Evolutionary conservation across 768 basidiomycete species (phyloP), one percentile per base, ranked within the genome.

Genomic region (Clitopilus hobsonii): DNA sequence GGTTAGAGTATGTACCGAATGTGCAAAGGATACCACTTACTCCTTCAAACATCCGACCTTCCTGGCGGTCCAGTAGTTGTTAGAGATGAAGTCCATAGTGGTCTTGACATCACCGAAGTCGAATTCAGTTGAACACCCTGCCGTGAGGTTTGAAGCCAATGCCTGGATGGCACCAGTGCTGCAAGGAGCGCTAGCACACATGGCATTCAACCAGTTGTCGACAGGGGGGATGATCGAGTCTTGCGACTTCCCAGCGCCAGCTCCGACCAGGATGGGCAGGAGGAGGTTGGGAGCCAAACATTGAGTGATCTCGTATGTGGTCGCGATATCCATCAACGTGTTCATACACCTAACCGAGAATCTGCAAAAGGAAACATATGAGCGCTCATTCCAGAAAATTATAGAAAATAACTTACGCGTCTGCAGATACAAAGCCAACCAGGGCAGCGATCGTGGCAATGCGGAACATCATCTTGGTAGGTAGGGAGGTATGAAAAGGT

Each of bases 11-110:
- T 47, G 38, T 26, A 28, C 5, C 18, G 3, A 6, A 36, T 7
- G 4, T 26, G 38, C 24, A 36, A 24, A 20, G 14, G 10, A 29
- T 24, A 48, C 24, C 1, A 71, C 80, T 62, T 55, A 86, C 85
- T 85, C 81, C 53, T 79, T 72, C 63, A 85, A 65, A 61, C 85
- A 87, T 4, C 65, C 72, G 7, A 81, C 63, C 56, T 80, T 61
- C 47, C 84, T 73, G 13, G 69, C 67, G 11, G 76, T 69, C 6
- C 82, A 78, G 61, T 84, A 88, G 20, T 63, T 66, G 30, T 57
- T 51, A 58, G 80, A 69, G 7, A 80, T 74, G 20, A 68, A 56
- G 27, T 60, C 57, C 36, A 69, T 63, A 6, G 65, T 59, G 18
- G 58, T 54, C 13, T 61, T 51, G 8, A 67, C 47, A 16, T 61